These are phyloP conservation scores for Epichloe typhina DNA, from an alignment of 2,329 filamentous ascomycete species.

Conservation along the genomic window DNA sequence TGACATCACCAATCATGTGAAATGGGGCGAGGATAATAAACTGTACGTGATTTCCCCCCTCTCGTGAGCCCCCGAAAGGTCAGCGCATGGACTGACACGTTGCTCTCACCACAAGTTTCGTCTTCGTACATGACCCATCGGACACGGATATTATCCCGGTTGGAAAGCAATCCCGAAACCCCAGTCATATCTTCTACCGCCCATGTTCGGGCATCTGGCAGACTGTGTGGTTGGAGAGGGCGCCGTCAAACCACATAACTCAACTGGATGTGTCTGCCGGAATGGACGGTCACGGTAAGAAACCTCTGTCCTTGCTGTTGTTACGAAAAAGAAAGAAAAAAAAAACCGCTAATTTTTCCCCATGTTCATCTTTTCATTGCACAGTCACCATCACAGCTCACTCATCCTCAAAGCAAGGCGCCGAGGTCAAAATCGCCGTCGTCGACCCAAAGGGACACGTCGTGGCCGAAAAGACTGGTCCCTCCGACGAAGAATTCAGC, in stretches of 20 bases:
- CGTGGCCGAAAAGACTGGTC: constrained; percentile 30
- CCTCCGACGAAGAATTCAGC: constrained; percentile 35
- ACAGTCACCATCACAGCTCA: constrained; percentile 43
- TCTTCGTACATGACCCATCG: constrained; percentile 56
- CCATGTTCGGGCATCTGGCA: constrained; percentile 67
- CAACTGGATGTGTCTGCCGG: constrained; percentile 45
- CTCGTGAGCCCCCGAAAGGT: neutral
- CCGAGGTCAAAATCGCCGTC: constrained; percentile 23
- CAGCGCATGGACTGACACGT: neutral
- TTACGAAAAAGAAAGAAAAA: no score
- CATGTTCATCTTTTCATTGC: neutral
- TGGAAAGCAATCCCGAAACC: constrained; percentile 48
- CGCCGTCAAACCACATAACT: constrained; percentile 41
- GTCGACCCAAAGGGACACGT: constrained; percentile 23
- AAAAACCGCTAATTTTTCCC: neutral
- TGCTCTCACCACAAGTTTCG: constrained; percentile 29
- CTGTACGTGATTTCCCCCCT: constrained; percentile 25
- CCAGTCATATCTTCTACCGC: constrained; percentile 55
- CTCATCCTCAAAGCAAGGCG: constrained; percentile 24
- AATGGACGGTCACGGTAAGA: constrained; percentile 37
- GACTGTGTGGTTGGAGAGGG: constrained; percentile 56
- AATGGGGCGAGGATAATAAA: constrained; percentile 33
- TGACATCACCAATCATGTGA: constrained; percentile 38
- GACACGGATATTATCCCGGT: constrained; percentile 48
- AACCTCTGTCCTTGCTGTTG: neutral